Base-by-base conservation (phyloP, 2,329 filamentous ascomycete species). In the Claviceps capensis region DNA sequence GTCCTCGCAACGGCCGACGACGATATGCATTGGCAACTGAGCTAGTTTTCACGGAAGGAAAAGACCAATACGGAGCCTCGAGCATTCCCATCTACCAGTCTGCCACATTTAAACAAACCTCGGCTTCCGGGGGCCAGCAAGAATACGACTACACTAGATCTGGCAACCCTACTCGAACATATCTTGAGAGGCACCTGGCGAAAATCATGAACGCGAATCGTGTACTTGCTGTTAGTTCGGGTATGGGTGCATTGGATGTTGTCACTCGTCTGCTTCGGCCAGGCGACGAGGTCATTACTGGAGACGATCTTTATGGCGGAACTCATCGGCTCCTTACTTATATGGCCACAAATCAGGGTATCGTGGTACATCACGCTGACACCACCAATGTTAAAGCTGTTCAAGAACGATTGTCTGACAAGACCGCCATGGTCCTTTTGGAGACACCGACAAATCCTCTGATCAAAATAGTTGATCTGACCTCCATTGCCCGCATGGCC, bases 91-190 rank as follows among this genome's bases (percentile, higher is more conserved):
- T 98, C 65, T 98, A 98, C 70, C 93, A 95, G 78, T 95, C 88
- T 48, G 94, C 93, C 48, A 98, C 93, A 40, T 98, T 98, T 76
- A 98, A 98, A 72, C 93, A 97, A 70, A 80, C 79, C 22, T 88
- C 85, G 17, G 85, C 86, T 56, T 77, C 71, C 46, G 88, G 87
- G 54, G 88, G 88, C 54, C 86, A 81, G 59, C 75, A 80, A 63
- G 90, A 97, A 69, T 98, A 97, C 70, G 93, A 98, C 73, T 98
- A 98, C 74, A 97, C 93, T 54, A 87, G 94, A 55, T 97, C 90
- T 38, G 93, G 93, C 52, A 98, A 98, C 67, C 93, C 93, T 17
- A 98, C 93, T 53, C 82, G 93, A 58, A 95, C 91, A 37, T 93
- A 98, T 64, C 81, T 98, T 56, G 93, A 98, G 73, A 83, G 91